These are phyloP conservation scores for Chalaropsis ovoidea DNA, from an alignment of 2,329 filamentous ascomycete species.

Conservation along the genomic window DNA sequence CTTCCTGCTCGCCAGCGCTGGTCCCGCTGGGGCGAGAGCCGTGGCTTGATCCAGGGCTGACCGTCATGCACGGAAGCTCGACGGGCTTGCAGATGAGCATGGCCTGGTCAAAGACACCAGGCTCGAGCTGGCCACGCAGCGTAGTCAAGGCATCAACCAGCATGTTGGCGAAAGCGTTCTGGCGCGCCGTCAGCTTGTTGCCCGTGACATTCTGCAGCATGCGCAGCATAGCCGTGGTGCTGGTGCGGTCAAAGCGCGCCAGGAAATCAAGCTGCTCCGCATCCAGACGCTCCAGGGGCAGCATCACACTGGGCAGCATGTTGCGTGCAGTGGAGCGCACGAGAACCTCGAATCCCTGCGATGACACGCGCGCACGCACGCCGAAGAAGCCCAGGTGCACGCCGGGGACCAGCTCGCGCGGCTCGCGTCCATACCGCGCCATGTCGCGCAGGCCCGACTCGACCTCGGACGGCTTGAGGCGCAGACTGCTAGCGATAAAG, in stretches of 20 bases:
- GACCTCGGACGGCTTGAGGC: constrained; percentile 57
- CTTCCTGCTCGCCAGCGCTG: background rate
- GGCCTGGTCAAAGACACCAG: constrained; percentile 40
- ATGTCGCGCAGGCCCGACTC: constrained; percentile 53
- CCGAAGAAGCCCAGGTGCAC: constrained; percentile 52
- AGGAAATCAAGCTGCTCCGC: constrained; percentile 47
- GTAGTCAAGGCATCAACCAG: constrained; percentile 37
- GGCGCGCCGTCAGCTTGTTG: constrained; percentile 34
- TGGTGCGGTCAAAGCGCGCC: constrained; percentile 39
- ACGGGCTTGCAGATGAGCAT: constrained; percentile 38
- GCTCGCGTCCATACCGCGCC: constrained; percentile 45
- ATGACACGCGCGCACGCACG: constrained; percentile 42
- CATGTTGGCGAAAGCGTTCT: constrained; percentile 38
- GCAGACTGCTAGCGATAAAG: constrained; percentile 61
- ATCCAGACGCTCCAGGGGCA: constrained; percentile 46
- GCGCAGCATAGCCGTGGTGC: constrained; percentile 35
- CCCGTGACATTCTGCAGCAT: constrained; percentile 32
- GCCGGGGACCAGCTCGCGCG: constrained; percentile 41
- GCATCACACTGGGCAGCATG: constrained; percentile 48
- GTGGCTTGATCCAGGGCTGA: background rate
- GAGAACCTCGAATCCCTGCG: constrained; percentile 53
- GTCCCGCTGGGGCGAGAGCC: background rate
- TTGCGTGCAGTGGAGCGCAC: constrained; percentile 48
- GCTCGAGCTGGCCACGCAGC: constrained; percentile 37
- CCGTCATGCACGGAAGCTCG: constrained; percentile 34